These are phyloP conservation scores for Phaffomyces antillensis DNA, from an alignment of 805 yeast species.

Conservation along the genomic window DNA sequence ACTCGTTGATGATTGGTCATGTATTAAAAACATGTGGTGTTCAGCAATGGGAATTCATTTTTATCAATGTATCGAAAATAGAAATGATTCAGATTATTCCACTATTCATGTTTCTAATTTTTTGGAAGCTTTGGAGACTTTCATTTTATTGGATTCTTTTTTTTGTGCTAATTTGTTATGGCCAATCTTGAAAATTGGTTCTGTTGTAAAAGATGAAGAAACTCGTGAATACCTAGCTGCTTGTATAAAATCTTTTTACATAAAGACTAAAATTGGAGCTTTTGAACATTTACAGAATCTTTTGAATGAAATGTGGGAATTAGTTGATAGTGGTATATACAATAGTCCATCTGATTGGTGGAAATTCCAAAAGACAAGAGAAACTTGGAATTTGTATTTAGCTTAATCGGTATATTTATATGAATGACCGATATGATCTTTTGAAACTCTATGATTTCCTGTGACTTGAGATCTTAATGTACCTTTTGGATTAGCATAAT, in stretches of 20 bases:
- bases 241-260: background rate
- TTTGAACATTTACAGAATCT: slow-evolving; percentile 1
- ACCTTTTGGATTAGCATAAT: slow-evolving; percentile 21
- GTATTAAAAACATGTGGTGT: slow-evolving; percentile 5
- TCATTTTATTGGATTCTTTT: slow-evolving; percentile 4
- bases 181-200: slow-evolving; percentile 3
- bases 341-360: slow-evolving; percentile 6
- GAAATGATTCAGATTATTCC: background rate
- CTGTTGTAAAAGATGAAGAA: background rate
- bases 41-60: slow-evolving; percentile 5
- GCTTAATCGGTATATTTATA: slow-evolving; percentile 7
- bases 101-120: slow-evolving; percentile 2
- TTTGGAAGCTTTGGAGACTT: slow-evolving; percentile 2
- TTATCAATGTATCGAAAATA: slow-evolving; percentile 3
- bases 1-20: slow-evolving; percentile 4
- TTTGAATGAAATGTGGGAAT: slow-evolving; percentile 4
- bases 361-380: slow-evolving; percentile 1
- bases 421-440: slow-evolving; percentile 5
- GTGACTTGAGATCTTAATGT: slow-evolving; percentile 9
- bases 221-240: background rate
- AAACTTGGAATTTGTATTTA: slow-evolving; percentile 4
- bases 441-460: slow-evolving; percentile 3
- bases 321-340: background rate
- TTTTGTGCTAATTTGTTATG: slow-evolving; percentile 8
- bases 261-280: slow-evolving; percentile 7